phyloP scores from a whole-genome alignment of 2,329 filamentous ascomycete genomes.

The Exserohilum turcica region DNA sequence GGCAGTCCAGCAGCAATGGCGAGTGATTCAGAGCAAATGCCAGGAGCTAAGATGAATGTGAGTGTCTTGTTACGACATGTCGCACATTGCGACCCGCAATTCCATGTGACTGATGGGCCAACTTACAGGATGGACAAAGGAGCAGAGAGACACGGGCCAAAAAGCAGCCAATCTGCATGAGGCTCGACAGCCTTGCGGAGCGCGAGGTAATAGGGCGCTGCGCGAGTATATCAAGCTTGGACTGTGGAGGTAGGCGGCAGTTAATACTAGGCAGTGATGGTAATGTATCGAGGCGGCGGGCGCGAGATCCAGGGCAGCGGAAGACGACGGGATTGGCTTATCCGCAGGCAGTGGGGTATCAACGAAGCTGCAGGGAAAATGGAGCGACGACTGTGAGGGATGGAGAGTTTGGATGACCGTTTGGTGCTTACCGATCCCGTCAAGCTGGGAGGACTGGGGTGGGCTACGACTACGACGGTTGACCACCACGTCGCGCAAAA shows the following conservation, averaged over 20 bases:
- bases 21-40: constrained; percentile 45
- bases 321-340: constrained; percentile 34
- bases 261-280: constrained; percentile 30
- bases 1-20: constrained; percentile 33
- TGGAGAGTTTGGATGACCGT: constrained; percentile 35
- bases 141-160: constrained; percentile 38
- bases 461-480: constrained; percentile 38
- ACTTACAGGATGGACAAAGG: constrained; percentile 48
- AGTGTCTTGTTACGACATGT: constrained; percentile 40
- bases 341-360: constrained; percentile 23
- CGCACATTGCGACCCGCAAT: constrained; percentile 40
- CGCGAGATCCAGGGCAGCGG: constrained; percentile 32
- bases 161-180: constrained; percentile 32
- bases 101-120: constrained; percentile 35
- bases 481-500: constrained; percentile 43
- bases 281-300: constrained; percentile 21
- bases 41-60: constrained; percentile 44
- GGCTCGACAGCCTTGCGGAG: constrained; percentile 36
- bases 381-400: constrained; percentile 31
- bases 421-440: constrained; percentile 43
- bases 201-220: constrained; percentile 25
- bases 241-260: constrained; percentile 33
- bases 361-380: constrained; percentile 37
- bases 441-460: constrained; percentile 37
- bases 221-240: constrained; percentile 34